Evolutionary conservation across 306 rosid species (phyloP).

Genomic region (Prunus padus): DNA sequence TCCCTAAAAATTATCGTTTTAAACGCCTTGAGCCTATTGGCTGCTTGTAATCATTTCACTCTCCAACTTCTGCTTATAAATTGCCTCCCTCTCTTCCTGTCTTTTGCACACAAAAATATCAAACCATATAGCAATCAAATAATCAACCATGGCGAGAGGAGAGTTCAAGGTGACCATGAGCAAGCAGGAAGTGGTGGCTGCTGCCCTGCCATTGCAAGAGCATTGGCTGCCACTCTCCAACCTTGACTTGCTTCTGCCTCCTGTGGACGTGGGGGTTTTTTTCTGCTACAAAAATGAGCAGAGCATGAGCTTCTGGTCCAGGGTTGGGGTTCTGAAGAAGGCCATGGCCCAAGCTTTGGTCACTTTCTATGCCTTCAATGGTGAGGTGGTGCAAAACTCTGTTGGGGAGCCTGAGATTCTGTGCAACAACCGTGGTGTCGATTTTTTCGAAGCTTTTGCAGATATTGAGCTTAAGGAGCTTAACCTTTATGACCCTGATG

Average conservation of each 20-base stretch:
- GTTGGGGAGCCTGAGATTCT: conserved; percentile 67
- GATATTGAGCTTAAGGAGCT: conserved; percentile 50
- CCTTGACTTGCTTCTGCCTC: conserved; percentile 72
- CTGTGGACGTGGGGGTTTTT: conserved; percentile 60
- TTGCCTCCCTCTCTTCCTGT: background rate
- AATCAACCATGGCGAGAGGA: conserved; percentile 18
- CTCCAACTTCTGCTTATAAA: no score
- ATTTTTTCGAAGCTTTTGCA: conserved; percentile 60
- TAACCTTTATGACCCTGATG: conserved; percentile 59
- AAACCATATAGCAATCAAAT: background rate
- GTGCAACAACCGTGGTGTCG: conserved; percentile 84
- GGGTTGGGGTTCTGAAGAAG: conserved; percentile 44
- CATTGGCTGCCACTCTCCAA: conserved; percentile 78
- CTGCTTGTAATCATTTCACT: no score
- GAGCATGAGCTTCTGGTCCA: conserved; percentile 17
- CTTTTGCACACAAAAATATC: background rate
- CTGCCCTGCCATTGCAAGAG: conserved; percentile 57
- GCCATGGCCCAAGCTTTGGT: conserved; percentile 48
- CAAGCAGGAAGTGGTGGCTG: conserved; percentile 55
- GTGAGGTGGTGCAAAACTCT: conserved; percentile 53
- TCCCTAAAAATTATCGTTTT: background rate
- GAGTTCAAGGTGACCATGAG: conserved; percentile 29
- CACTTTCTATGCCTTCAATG: conserved; percentile 55
- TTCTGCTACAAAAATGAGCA: conserved; percentile 50
- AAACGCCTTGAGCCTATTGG: background rate